These are phyloP conservation scores for Beta vulgaris DNA, from an alignment of 148 eudicot species.

Conservation along the genomic window DNA sequence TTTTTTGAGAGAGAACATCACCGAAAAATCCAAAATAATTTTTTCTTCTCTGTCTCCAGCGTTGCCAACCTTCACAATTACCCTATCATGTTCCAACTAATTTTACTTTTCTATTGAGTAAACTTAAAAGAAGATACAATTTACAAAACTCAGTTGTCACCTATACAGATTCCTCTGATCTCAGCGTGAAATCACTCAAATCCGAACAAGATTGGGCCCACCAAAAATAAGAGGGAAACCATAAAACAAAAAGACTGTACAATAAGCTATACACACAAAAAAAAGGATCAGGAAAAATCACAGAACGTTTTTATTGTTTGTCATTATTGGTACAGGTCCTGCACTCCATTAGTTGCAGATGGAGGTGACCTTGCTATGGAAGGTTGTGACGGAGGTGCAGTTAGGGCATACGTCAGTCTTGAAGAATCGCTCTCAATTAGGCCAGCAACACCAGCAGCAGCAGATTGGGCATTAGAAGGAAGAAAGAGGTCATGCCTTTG, in stretches of 20 bases:
- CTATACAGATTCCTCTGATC: constrained; percentile 21
- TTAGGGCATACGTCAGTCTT: constrained; percentile 67
- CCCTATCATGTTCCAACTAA: too few species aligned
- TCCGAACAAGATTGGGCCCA: background rate
- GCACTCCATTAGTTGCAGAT: constrained; percentile 49
- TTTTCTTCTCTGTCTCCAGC: too few species aligned
- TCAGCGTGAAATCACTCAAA: constrained; percentile 8
- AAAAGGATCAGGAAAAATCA: background rate
- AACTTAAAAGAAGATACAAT: background rate
- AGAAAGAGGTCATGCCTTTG: constrained; percentile 96
- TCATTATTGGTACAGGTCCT: constrained; percentile 29
- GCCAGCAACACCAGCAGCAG: constrained; percentile 96
- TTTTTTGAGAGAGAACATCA: too few species aligned
- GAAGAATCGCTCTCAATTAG: constrained; percentile 84
- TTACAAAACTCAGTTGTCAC: constrained; percentile 1
- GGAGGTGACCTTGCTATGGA: constrained; percentile 36
- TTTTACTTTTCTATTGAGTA: background rate
- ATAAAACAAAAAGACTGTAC: constrained; percentile 20
- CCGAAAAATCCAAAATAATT: too few species aligned
- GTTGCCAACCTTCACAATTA: too few species aligned
- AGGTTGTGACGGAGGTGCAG: constrained; percentile 74
- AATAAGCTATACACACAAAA: constrained; percentile 25
- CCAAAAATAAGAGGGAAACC: background rate
- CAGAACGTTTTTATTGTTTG: background rate
- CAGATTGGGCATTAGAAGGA: constrained; percentile 94